phyloP scores from a whole-genome alignment of 768 basidiomycete genomes.

The Phaeotremella fagi region DNA sequence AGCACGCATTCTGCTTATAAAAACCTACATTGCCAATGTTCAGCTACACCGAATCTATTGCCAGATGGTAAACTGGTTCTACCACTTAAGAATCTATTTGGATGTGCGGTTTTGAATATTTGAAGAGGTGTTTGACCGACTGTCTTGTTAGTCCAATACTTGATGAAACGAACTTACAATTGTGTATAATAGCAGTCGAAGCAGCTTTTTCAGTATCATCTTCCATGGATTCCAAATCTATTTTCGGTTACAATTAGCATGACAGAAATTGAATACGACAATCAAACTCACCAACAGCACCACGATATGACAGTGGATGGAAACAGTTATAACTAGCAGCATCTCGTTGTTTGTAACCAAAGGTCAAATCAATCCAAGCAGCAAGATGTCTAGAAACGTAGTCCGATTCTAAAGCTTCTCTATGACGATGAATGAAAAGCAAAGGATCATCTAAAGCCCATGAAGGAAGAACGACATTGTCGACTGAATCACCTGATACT shows the following conservation, averaged over 20 bases:
- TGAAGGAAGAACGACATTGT: conserved; percentile 80
- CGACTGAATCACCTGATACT: conserved; percentile 54
- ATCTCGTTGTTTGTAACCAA: conserved; percentile 61
- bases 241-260: conserved; percentile 35
- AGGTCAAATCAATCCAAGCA: conserved; percentile 90
- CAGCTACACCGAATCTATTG: conserved; percentile 69
- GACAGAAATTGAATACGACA: not conserved
- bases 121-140: conserved; percentile 90
- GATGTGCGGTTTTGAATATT: conserved; percentile 72
- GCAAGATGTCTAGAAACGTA: conserved; percentile 78
- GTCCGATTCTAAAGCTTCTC: conserved; percentile 78
- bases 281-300: conserved; percentile 57
- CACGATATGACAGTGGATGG: conserved; percentile 90
- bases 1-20: not conserved
- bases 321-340: conserved; percentile 72
- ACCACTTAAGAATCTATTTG: conserved; percentile 63
- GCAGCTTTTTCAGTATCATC: conserved; percentile 86
- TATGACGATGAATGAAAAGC: conserved; percentile 72
- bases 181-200: conserved; percentile 90
- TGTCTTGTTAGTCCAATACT: conserved; percentile 37
- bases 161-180: conserved; percentile 58
- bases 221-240: conserved; percentile 74
- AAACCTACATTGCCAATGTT: conserved; percentile 65
- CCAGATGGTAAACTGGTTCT: conserved; percentile 68
- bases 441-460: conserved; percentile 85